Percentiles rank a stretch among this genome's conserved stretches.
phyloP scores from a whole-genome alignment of 768 basidiomycete genomes.

The Lentinula guzmanii region DNA sequence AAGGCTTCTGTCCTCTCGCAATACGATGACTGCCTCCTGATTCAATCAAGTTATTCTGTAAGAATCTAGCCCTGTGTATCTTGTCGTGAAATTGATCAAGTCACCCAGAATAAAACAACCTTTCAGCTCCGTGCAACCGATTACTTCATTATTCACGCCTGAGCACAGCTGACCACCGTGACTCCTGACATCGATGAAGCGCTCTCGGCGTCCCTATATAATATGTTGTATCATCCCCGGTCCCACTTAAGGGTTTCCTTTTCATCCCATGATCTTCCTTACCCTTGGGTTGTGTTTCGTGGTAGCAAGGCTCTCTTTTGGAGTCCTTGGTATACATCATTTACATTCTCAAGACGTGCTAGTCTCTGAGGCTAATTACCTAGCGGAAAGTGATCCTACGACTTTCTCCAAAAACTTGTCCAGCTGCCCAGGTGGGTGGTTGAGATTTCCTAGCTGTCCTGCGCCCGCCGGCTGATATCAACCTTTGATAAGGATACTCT shows the following conservation, averaged over 20 bases:
- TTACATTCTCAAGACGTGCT: background rate
- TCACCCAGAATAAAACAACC: too few species aligned
- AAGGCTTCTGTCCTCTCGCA: too few species aligned
- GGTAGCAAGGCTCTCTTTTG: background rate
- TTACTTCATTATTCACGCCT: background rate
- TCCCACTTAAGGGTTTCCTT: background rate
- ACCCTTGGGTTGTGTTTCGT: background rate
- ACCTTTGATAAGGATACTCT: conserved; percentile 41
- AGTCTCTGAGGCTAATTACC: background rate
- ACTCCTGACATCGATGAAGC: background rate
- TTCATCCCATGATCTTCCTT: background rate
- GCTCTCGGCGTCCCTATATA: background rate
- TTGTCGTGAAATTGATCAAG: too few species aligned
- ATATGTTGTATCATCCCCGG: background rate
- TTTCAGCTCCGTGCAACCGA: background rate
- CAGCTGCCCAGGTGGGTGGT: conserved; percentile 1
- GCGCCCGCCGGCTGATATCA: background rate
- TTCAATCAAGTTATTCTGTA: too few species aligned
- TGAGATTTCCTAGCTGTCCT: background rate
- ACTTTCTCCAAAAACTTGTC: conserved; percentile 2
- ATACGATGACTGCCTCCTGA: too few species aligned
- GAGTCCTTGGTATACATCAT: conserved; percentile 2
- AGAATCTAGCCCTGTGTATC: too few species aligned
- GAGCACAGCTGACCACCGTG: background rate
- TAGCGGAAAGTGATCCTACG: background rate